phyloP scores from a whole-genome alignment of 768 basidiomycete genomes.

The Hericium rajendrae region DNA sequence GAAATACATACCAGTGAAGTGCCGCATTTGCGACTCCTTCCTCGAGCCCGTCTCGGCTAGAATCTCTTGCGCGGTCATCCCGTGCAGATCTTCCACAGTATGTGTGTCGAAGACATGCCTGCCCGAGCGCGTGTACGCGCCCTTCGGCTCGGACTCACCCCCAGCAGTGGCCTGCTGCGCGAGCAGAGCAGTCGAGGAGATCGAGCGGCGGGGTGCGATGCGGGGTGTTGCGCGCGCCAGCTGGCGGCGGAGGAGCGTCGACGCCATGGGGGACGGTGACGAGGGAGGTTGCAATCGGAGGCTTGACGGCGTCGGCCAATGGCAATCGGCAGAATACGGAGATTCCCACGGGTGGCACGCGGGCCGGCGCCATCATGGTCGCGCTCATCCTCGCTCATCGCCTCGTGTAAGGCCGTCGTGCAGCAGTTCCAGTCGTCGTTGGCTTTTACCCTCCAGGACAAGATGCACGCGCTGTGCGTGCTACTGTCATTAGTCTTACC shows the following conservation, averaged over 20 bases:
- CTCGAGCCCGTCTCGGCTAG: slow-evolving; percentile 62
- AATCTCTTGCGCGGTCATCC: slow-evolving; percentile 70
- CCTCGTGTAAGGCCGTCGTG: not conserved
- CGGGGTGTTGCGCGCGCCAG: slow-evolving; percentile 33
- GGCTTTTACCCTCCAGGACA: not conserved
- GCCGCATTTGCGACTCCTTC: slow-evolving; percentile 75
- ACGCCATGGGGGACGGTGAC: slow-evolving; percentile 45
- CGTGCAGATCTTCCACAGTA: slow-evolving; percentile 78
- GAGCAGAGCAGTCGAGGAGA: slow-evolving; percentile 18
- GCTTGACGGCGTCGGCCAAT: not conserved
- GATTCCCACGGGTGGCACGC: not conserved
- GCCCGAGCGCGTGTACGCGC: slow-evolving; percentile 20
- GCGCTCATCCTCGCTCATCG: not conserved
- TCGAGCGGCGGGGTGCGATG: slow-evolving; percentile 5
- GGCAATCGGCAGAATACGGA: not conserved
- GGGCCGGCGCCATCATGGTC: not conserved
- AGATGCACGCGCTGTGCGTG: not conserved
- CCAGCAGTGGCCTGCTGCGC: slow-evolving; percentile 23
- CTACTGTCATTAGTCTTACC: too few relatives aligned
- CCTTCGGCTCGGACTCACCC: slow-evolving; percentile 13
- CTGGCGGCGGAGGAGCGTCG: slow-evolving; percentile 53
- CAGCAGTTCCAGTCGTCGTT: not conserved
- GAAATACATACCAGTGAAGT: slow-evolving; percentile 70
- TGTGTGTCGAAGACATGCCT: slow-evolving; percentile 57
- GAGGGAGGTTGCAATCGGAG: slow-evolving; percentile 11